Evolutionary conservation across 2,329 filamentous ascomycete genomes (phyloP).

Genomic region (Coniochaeta ligniaria): DNA sequence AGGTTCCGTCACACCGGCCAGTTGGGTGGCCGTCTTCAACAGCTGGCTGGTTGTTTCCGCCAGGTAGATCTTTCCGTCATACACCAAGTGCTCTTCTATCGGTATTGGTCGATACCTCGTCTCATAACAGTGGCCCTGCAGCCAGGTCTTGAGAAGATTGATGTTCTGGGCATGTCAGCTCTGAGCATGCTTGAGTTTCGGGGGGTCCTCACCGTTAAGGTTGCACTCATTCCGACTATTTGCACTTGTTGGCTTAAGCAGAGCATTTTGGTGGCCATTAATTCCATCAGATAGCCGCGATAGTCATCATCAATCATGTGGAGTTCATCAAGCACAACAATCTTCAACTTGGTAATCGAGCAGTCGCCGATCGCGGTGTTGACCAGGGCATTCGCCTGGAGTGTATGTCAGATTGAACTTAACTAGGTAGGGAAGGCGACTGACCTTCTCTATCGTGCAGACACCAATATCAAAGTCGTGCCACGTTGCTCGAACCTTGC

Average conservation of each 20-base stretch:
- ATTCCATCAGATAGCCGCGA: conserved; percentile 67
- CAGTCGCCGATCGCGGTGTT: conserved; percentile 68
- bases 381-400: conserved; percentile 64
- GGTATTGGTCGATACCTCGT: conserved; percentile 70
- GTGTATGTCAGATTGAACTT: conserved; percentile 2
- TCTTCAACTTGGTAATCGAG: conserved; percentile 54
- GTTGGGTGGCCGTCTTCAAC: conserved; percentile 47
- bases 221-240: conserved; percentile 75
- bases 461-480: conserved; percentile 70
- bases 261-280: conserved; percentile 68
- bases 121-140: conserved; percentile 63
- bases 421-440: conserved; percentile 3
- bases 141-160: conserved; percentile 60
- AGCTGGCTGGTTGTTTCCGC: conserved; percentile 51
- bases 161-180: conserved; percentile 49
- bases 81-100: conserved; percentile 67
- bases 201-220: conserved; percentile 50
- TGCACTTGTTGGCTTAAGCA: conserved; percentile 60
- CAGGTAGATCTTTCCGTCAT: conserved; percentile 60
- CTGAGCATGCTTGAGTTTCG: not conserved
- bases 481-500: conserved; percentile 60
- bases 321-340: conserved; percentile 70
- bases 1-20: conserved; percentile 13
- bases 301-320: conserved; percentile 76
- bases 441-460: conserved; percentile 71